Conservation (phyloP, 2,329 filamentous ascomycete species). For the Pseudocercospora macadamiae region DNA sequence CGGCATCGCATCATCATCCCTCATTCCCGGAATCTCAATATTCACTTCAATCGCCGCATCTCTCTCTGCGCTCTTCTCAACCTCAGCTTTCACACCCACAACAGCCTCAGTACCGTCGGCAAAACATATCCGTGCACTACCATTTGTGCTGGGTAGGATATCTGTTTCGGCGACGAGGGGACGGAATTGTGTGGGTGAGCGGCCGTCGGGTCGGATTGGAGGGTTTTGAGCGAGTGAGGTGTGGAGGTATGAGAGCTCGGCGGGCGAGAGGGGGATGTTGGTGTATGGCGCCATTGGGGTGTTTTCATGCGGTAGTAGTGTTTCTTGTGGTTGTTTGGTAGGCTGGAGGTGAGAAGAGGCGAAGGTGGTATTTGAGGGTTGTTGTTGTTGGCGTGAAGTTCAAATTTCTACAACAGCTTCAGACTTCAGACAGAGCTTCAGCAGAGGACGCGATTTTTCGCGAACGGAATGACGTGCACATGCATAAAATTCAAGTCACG, state of each 20-base stretch:
- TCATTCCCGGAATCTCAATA: slow-evolving; percentile 86
- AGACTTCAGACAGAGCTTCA: no score
- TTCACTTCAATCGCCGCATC: slow-evolving; percentile 71
- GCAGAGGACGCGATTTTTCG: slow-evolving; percentile 3
- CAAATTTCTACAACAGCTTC: slow-evolving; percentile 1
- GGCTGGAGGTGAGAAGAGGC: not conserved
- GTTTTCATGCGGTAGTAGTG: not conserved
- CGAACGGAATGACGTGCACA: not conserved
- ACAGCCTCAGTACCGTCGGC: slow-evolving; percentile 94
- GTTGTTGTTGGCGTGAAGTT: not conserved
- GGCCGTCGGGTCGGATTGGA: slow-evolving; percentile 87
- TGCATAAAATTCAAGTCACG: not conserved
- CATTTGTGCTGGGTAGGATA: slow-evolving; percentile 86
- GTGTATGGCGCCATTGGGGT: slow-evolving; percentile 59
- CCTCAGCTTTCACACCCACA: slow-evolving; percentile 92
- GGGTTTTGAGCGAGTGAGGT: slow-evolving; percentile 78
- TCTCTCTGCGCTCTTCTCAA: slow-evolving; percentile 68
- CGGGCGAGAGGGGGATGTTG: slow-evolving; percentile 79
- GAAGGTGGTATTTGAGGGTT: not conserved
- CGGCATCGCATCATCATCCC: slow-evolving; percentile 88
- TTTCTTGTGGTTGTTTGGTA: not conserved
- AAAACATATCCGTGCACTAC: slow-evolving; percentile 90
- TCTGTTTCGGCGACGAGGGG: slow-evolving; percentile 87
- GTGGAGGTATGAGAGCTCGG: slow-evolving; percentile 95
- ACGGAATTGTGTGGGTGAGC: slow-evolving; percentile 81